phyloP scores from a whole-genome alignment of 306 rosid species.

The Hippophae tibetana region DNA sequence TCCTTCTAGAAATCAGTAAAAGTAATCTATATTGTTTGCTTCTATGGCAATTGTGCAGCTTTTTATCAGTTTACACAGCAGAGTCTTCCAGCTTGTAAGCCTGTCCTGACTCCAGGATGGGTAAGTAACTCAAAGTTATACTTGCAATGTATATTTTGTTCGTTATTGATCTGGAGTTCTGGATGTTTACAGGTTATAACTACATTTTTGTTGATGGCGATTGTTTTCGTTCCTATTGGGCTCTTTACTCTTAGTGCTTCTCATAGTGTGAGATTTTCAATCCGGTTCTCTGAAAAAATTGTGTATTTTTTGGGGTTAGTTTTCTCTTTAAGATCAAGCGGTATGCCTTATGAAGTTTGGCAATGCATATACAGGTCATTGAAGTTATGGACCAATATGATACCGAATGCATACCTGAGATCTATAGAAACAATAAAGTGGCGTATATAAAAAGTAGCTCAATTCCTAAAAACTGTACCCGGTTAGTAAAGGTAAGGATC shows the following conservation, averaged over 20 bases:
- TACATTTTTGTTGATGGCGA: conserved; percentile 54
- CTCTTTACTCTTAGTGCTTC: conserved; percentile 62
- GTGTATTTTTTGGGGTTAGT: conserved; percentile 5
- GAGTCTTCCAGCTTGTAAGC: conserved; percentile 91
- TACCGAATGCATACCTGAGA: conserved; percentile 59
- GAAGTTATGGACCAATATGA: conserved; percentile 84
- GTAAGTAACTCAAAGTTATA: conserved; percentile 40
- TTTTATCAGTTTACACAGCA: conserved; percentile 72
- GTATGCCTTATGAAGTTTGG: conserved; percentile 6
- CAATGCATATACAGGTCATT: conserved; percentile 50
- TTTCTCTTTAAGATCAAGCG: conserved; percentile 12
- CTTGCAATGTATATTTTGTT: conserved; percentile 17
- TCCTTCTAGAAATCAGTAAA: background rate
- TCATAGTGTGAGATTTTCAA: conserved; percentile 38
- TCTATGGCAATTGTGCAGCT: conserved; percentile 44
- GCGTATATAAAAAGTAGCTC: conserved; percentile 67
- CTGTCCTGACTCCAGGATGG: conserved; percentile 78
- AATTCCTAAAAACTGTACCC: conserved; percentile 61
- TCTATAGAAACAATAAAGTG: conserved; percentile 57
- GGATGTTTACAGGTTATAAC: conserved; percentile 55
- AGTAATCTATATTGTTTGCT: background rate
- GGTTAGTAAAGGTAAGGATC: conserved; percentile 52
- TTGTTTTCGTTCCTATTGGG: conserved; percentile 75
- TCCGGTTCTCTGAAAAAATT: conserved; percentile 16
- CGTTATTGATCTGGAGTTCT: conserved; percentile 2